Conservation (phyloP, 345 rosid species). For the Chamaenerion angustifolium region DNA sequence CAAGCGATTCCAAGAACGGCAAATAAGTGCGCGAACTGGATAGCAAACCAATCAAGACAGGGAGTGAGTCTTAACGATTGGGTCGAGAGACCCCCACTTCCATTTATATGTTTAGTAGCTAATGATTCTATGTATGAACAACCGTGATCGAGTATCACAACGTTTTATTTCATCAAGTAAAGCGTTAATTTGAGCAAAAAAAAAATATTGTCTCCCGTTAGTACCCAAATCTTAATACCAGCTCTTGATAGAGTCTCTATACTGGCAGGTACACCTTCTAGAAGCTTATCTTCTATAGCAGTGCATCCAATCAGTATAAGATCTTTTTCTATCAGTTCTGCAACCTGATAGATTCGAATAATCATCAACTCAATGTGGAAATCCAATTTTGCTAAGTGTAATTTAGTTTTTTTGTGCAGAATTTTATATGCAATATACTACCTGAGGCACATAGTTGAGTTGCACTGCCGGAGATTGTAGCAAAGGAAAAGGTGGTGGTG, state of each 20-base stretch:
- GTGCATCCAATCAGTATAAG: constrained; percentile 84
- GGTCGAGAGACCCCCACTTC: no score
- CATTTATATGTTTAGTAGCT: no score
- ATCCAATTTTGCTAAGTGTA: neutral
- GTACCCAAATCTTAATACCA: constrained; percentile 97
- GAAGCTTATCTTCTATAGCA: constrained; percentile 99
- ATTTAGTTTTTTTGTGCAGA: neutral
- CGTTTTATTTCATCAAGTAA: no score
- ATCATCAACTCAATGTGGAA: neutral
- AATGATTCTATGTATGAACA: no score
- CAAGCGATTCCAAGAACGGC: no score
- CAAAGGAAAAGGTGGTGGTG: constrained; percentile 28
- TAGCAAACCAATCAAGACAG: no score
- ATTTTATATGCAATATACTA: no score
- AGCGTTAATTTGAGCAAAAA: no score
- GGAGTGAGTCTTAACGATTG: no score
- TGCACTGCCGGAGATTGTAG: constrained; percentile 36
- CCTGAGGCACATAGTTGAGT: constrained; percentile 28
- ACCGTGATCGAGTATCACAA: no score
- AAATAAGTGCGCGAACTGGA: no score
- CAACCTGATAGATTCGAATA: constrained; percentile 43
- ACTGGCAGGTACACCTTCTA: constrained; percentile 95
- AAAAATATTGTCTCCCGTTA: constrained; percentile 99
- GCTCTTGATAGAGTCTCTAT: constrained; percentile 95
- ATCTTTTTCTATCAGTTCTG: constrained; percentile 86